These are phyloP conservation scores for Xerocomellus intermedius DNA, from an alignment of 768 basidiomycete species.

Conservation along the genomic window DNA sequence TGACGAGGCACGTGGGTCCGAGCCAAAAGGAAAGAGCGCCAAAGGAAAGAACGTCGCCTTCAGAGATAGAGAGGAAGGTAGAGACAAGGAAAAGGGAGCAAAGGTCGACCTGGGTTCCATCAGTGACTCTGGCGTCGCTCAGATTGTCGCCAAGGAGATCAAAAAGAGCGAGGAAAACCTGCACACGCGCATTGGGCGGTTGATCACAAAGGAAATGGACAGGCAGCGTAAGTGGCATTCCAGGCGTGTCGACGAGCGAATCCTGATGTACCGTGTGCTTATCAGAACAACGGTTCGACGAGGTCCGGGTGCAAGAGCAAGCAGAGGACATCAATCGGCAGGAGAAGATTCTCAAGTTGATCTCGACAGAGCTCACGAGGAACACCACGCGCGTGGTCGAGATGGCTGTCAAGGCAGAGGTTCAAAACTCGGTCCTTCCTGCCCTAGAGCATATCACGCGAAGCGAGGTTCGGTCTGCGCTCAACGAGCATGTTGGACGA, in stretches of 20 bases:
- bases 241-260: neutral
- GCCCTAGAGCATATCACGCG: conserved; percentile 80
- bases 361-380: conserved; percentile 81
- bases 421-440: conserved; percentile 81
- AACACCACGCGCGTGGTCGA: conserved; percentile 89
- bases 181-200: conserved; percentile 70
- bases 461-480: conserved; percentile 72
- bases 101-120: conserved; percentile 31
- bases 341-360: conserved; percentile 86
- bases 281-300: conserved; percentile 81
- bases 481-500: conserved; percentile 75
- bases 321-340: conserved; percentile 80
- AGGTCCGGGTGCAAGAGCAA: conserved; percentile 74
- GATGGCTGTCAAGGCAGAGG: conserved; percentile 82
- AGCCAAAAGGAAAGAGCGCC: conserved; percentile 49
- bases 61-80: conserved; percentile 56
- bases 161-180: conserved; percentile 80
- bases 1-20: conserved; percentile 54
- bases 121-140: conserved; percentile 55
- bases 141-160: conserved; percentile 71
- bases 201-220: conserved; percentile 85
- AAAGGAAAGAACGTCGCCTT: conserved; percentile 60
- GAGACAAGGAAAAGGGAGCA: conserved; percentile 34
- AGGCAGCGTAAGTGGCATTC: conserved; percentile 68
- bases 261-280: conserved; percentile 3